phyloP scores from a whole-genome alignment of 306 rosid genomes.

The Quercus glauca region DNA sequence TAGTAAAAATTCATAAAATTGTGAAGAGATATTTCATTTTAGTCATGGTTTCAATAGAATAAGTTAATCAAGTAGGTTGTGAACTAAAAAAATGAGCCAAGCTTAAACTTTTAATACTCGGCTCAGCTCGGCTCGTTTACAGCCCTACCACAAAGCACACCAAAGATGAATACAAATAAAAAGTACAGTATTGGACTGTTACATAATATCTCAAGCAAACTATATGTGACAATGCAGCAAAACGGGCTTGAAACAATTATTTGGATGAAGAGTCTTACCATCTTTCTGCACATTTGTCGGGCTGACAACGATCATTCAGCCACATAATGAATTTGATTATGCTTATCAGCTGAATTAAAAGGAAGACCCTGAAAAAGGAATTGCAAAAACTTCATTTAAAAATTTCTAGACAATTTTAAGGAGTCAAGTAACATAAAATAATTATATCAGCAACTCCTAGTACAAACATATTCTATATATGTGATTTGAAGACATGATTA shows the following conservation, averaged over 20 bases:
- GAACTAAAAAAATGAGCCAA: too few species aligned
- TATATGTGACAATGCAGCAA: not conserved
- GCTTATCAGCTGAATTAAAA: constrained; percentile 87
- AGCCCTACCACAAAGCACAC: not conserved
- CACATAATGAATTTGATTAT: constrained; percentile 85
- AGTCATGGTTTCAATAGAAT: too few species aligned
- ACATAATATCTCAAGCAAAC: constrained; percentile 10
- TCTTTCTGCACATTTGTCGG: constrained; percentile 67
- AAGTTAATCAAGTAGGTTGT: too few species aligned
- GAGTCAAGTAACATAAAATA: not conserved
- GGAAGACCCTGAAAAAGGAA: constrained; percentile 77
- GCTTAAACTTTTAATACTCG: too few species aligned
- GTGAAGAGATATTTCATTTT: too few species aligned
- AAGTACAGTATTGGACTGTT: not conserved
- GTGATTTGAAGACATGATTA: constrained; percentile 2
- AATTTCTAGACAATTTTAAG: not conserved
- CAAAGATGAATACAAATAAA: not conserved
- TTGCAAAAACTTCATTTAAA: constrained; percentile 10
- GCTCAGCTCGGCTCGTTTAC: too few species aligned
- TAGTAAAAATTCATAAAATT: too few species aligned
- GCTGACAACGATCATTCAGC: constrained; percentile 63
- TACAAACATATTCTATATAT: not conserved
- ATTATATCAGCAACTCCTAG: not conserved
- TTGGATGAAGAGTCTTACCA: constrained; percentile 53
- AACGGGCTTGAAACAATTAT: constrained; percentile 9